Evolutionary conservation across 2,329 filamentous ascomycete species (phyloP), one percentile per base, ranked within the genome.

Genomic region (Fusarium burgessii): DNA sequence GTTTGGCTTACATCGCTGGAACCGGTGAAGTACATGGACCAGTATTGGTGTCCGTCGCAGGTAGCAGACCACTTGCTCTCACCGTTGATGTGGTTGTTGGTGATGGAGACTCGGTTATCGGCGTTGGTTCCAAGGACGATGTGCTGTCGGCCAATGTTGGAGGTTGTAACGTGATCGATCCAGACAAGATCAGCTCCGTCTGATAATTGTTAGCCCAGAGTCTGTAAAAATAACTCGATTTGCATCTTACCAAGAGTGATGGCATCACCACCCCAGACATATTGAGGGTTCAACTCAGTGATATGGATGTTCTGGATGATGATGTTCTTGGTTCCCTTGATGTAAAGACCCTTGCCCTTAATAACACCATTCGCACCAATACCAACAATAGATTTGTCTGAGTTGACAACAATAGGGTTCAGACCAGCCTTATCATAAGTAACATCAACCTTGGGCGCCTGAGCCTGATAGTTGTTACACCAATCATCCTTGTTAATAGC

Each of bases 231-330:
- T n/a, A n/a, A n/a, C n/a, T n/a, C n/a, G n/a, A n/a, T n/a, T n/a
- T n/a, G n/a, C n/a, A n/a, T n/a, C n/a, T n/a, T n/a, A n/a, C n/a
- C 80, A 13, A 89, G 75, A 25, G 85, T 87, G 73, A 89, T 87
- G 40, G 84, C 87, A 74, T 89, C 87, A 45, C 87, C 87, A 46
- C 87, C 87, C 87, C 87, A 89, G 68, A 89, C 86, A 73, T 88
- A 87, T 76, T 86, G 75, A 13, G 87, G 83, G 81, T 89, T 89
- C 55, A 89, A 77, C 45, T 87, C 80, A 45, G 86, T 87, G 72
- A 89, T 83, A 50, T 85, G 83, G 59, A 88, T 81, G 78, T 88
- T 89, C 82, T 88, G 88, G 76, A 90, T 86, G 76, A 90, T 90
- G 76, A 91, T 79, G 77, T 90, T 89, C 65, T 74, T 76, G 72